These are phyloP conservation scores for Nigrospora osmanthi DNA, from an alignment of 2,329 filamentous ascomycete species.

Conservation along the genomic window DNA sequence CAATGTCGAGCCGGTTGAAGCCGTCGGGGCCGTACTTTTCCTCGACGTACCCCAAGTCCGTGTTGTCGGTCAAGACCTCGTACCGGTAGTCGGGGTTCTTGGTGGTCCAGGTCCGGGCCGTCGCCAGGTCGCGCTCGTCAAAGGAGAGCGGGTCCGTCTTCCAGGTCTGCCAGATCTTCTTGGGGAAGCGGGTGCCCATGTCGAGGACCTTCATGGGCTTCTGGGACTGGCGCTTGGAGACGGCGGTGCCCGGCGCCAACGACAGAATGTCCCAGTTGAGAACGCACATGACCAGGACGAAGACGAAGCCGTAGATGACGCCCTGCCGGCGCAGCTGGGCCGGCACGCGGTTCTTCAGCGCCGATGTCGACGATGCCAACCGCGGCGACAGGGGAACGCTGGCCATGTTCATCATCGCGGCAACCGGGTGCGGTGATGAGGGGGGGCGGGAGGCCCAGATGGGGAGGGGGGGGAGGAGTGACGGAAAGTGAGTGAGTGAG, in stretches of 20 bases:
- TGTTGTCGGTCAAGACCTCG: slow-evolving; percentile 62
- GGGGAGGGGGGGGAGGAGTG: too few relatives aligned
- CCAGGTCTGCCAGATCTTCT: slow-evolving; percentile 74
- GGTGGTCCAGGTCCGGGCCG: slow-evolving; percentile 55
- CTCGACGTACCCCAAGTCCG: slow-evolving; percentile 60
- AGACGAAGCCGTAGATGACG: slow-evolving; percentile 34
- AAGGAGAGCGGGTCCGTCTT: slow-evolving; percentile 61
- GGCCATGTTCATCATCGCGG: slow-evolving; percentile 18
- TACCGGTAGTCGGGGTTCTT: slow-evolving; percentile 62
- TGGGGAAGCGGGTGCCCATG: slow-evolving; percentile 35
- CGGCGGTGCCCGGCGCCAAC: slow-evolving; percentile 1
- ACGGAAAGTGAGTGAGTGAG: too few relatives aligned
- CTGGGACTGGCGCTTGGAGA: slow-evolving; percentile 3
- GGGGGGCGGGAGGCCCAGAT: too few relatives aligned
- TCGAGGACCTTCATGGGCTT: slow-evolving; percentile 16
- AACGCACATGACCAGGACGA: slow-evolving; percentile 37
- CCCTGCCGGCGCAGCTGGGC: slow-evolving; percentile 40
- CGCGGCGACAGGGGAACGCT: slow-evolving; percentile 24
- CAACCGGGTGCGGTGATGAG: too few relatives aligned
- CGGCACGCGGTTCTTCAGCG: slow-evolving; percentile 30
- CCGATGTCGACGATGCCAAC: slow-evolving; percentile 14
- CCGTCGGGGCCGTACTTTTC: slow-evolving; percentile 58
- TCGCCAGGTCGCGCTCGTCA: slow-evolving; percentile 52
- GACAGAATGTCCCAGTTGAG: slow-evolving; percentile 30
- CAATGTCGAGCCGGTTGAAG: slow-evolving; percentile 59